Conservation (phyloP, 768 basidiomycete genomes). For the Panaeolus papilionaceus region DNA sequence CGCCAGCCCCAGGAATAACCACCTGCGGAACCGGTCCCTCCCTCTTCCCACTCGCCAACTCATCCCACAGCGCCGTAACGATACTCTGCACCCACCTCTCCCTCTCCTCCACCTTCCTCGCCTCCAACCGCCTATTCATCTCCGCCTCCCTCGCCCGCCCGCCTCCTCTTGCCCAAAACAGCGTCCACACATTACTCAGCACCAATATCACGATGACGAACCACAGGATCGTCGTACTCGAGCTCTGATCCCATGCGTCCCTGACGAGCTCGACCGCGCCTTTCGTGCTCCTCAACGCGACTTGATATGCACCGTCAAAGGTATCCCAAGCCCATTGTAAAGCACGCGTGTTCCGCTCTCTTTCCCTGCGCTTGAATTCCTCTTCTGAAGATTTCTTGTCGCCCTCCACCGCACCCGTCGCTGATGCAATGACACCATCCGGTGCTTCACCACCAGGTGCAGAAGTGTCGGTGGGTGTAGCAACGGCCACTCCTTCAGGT, state of each 20-base stretch:
- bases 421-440: constrained; percentile 21
- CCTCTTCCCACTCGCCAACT: constrained; percentile 49
- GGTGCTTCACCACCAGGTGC: constrained; percentile 21
- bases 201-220: constrained; percentile 76
- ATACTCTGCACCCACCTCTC: constrained; percentile 80
- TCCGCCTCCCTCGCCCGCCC: constrained; percentile 41
- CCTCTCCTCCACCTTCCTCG: constrained; percentile 65
- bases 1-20: constrained; percentile 2
- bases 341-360: constrained; percentile 71
- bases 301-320: constrained; percentile 75
- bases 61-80: constrained; percentile 75
- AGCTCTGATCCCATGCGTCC: constrained; percentile 83
- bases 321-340: constrained; percentile 93
- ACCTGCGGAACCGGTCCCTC: constrained; percentile 22
- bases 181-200: constrained; percentile 78
- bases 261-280: constrained; percentile 79
- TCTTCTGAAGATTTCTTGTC: constrained; percentile 37
- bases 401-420: constrained; percentile 17
- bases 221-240: constrained; percentile 73
- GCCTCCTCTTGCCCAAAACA: constrained; percentile 44
- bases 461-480: constrained; percentile 32
- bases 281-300: constrained; percentile 71
- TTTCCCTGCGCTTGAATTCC: constrained; percentile 62
- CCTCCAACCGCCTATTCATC: constrained; percentile 54
- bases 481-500: constrained; percentile 76